These are phyloP conservation scores for Xylaria acuta DNA, from an alignment of 495 filamentous ascomycete species.

Conservation along the genomic window DNA sequence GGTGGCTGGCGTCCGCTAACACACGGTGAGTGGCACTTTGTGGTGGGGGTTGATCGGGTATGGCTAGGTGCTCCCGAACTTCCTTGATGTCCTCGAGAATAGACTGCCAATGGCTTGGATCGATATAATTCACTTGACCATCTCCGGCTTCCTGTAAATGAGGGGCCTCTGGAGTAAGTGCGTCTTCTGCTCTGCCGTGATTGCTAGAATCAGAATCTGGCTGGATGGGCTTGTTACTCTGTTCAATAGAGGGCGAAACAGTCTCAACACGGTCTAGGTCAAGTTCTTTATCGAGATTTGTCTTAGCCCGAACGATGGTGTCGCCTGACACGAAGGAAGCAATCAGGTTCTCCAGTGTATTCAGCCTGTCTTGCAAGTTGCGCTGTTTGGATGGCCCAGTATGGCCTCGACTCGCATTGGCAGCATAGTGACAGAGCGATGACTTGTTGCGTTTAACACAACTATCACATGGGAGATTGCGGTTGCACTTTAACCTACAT, in stretches of 20 bases:
- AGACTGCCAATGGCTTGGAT: conserved; percentile 49
- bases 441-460: conserved; percentile 38
- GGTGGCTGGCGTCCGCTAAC: conserved; percentile 9
- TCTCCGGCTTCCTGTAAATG: conserved; percentile 28
- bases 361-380: conserved; percentile 38
- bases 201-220: background rate
- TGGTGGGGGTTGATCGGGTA: background rate
- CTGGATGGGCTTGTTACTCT: background rate
- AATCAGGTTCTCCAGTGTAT: conserved; percentile 44
- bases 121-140: conserved; percentile 41
- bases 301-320: conserved; percentile 7
- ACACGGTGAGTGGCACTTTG: background rate
- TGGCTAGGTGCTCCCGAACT: conserved; percentile 28
- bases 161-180: conserved; percentile 16
- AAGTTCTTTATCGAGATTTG: background rate
- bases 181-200: background rate
- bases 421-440: conserved; percentile 38
- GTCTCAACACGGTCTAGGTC: background rate
- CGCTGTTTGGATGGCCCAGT: conserved; percentile 25
- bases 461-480: conserved; percentile 41
- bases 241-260: background rate
- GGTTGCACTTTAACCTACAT: conserved; percentile 45
- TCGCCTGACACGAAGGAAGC: conserved; percentile 32
- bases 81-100: conserved; percentile 47
- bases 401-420: conserved; percentile 34